A percentile compares a stretch with the other conserved stretches of the same genome.
Evolutionary conservation across 257 asterid species (phyloP).

Genomic region (Fraxinus quadrangulata): DNA sequence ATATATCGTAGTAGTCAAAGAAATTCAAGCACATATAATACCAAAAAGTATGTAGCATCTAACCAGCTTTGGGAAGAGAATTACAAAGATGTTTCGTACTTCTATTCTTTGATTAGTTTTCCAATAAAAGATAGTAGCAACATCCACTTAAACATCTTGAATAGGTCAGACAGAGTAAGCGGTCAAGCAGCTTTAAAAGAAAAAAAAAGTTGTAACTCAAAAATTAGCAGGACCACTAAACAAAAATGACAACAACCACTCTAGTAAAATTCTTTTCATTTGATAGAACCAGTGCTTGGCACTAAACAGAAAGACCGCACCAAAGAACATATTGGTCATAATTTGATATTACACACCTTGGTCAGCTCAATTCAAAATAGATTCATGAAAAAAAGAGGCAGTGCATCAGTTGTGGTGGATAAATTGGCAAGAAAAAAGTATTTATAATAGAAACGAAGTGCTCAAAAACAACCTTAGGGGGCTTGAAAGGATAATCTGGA

Average conservation of each 20-base stretch:
- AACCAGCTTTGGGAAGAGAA: not conserved
- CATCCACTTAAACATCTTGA: not conserved
- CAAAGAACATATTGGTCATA: not conserved
- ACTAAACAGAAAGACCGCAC: not conserved
- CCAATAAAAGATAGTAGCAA: not conserved
- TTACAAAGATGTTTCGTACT: not conserved
- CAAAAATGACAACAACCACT: not conserved
- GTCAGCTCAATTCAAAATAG: not conserved
- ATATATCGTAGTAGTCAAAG: not conserved
- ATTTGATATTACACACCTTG: not conserved
- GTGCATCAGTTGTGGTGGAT: not conserved
- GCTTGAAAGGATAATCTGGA: constrained; percentile 31
- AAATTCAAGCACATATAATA: not conserved
- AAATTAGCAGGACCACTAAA: not conserved
- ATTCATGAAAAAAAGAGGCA: not conserved
- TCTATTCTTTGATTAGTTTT: not conserved
- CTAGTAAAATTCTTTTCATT: not conserved
- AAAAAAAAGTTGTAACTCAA: not conserved
- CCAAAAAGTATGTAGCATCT: not conserved
- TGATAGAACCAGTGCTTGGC: not conserved
- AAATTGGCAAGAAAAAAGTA: not conserved
- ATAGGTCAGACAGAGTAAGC: not conserved
- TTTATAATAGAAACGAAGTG: not conserved
- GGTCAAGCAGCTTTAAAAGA: not conserved
- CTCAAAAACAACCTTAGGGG: constrained; percentile 25